phyloP scores from a whole-genome alignment of 2,329 filamentous ascomycete species.

The Scedosporium apiospermum region DNA sequence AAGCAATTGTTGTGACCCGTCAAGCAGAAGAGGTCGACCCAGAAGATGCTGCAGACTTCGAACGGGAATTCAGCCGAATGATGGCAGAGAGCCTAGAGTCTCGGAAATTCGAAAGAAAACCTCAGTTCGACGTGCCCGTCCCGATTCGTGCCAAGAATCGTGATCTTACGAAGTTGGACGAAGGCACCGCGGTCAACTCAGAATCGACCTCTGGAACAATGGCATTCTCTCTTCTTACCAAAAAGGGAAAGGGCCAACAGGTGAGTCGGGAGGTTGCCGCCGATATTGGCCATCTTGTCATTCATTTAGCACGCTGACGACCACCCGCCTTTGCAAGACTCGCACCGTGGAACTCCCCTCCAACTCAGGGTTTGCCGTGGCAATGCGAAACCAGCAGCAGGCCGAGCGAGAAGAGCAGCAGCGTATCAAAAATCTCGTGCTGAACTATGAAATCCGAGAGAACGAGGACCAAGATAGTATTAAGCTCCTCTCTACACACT shows the following conservation, averaged over 20 bases:
- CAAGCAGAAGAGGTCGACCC: conserved; percentile 86
- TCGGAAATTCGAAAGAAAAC: conserved; percentile 89
- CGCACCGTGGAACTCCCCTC: conserved; percentile 82
- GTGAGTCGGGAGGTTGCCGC: conserved; percentile 29
- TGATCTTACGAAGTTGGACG: conserved; percentile 35
- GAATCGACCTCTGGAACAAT: conserved; percentile 46
- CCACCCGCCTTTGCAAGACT: conserved; percentile 46
- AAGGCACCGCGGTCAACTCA: conserved; percentile 1
- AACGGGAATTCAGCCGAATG: conserved; percentile 95
- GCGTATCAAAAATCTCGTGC: conserved; percentile 92
- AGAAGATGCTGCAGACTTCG: conserved; percentile 93
- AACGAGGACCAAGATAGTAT: conserved; percentile 73
- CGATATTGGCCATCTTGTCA: background rate
- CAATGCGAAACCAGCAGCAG: conserved; percentile 92
- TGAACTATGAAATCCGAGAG: conserved; percentile 91
- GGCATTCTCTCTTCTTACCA: conserved; percentile 93
- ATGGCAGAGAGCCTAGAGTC: conserved; percentile 97
- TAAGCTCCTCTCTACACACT: conserved; percentile 29
- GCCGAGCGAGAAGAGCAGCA: conserved; percentile 94
- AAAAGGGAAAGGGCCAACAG: conserved; percentile 92
- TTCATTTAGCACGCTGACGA: conserved; percentile 1
- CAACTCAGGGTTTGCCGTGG: conserved; percentile 88
- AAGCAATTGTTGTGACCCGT: conserved; percentile 84
- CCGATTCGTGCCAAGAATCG: conserved; percentile 69
- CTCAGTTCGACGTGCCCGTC: conserved; percentile 92